Conservation (phyloP, 2,329 filamentous ascomycete species). For the Amauroascus verrucosus region DNA sequence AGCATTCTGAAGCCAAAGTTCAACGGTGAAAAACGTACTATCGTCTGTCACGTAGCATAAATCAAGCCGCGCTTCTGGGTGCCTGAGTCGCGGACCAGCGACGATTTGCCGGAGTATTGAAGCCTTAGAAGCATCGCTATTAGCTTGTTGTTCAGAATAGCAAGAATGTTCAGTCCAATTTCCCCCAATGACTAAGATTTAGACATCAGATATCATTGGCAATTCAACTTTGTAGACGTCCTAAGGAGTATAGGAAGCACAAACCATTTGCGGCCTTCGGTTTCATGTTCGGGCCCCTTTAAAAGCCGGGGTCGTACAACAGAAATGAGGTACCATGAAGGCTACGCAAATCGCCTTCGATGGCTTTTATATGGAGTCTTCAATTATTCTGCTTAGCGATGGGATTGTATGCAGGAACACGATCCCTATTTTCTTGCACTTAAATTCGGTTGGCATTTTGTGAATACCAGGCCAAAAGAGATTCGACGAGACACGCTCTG, state of each 20-base stretch:
- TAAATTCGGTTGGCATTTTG: background rate
- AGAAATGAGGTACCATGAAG: background rate
- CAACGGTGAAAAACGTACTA: conserved; percentile 32
- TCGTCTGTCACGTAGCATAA: conserved; percentile 90
- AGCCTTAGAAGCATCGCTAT: conserved; percentile 36
- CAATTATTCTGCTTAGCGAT: no score
- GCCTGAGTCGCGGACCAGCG: conserved; percentile 70
- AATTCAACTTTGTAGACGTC: no score
- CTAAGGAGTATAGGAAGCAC: background rate
- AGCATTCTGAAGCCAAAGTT: conserved; percentile 16
- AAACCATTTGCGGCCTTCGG: background rate
- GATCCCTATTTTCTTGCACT: background rate
- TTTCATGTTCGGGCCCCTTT: conserved; percentile 3
- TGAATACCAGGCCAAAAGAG: background rate
- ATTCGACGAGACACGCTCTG: background rate
- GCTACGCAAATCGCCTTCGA: background rate
- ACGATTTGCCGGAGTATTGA: conserved; percentile 83
- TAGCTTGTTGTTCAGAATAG: background rate
- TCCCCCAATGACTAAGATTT: background rate
- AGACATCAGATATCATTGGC: background rate
- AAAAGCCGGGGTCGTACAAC: background rate
- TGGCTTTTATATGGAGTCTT: no score
- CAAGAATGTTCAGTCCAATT: no score
- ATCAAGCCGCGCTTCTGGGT: conserved; percentile 80
- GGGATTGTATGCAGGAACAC: background rate